Base-by-base conservation (phyloP, 2,329 filamentous ascomycete genomes). In the Aureobasidium musti region DNA sequence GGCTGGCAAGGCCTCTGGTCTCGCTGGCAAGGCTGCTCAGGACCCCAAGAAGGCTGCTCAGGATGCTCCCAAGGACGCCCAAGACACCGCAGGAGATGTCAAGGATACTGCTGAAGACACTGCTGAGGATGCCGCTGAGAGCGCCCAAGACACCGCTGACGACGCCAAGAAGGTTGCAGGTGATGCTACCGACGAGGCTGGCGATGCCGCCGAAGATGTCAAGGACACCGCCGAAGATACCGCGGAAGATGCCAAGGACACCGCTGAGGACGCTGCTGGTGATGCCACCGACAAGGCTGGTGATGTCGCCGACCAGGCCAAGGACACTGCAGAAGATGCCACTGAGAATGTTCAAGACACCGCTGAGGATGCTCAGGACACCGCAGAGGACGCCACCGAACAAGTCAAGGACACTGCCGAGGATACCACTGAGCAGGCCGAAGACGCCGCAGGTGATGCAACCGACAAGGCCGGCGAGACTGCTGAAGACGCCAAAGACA, bases 1-100 rank as follows among this genome's bases (percentile, higher is more conserved):
- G 26, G 79, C 81, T 70, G 79, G 78, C 68, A 79, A 80, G 71
- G 81, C 80, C 41, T 77, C 77, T n/a, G 78, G 77, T 65, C 73
- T 82, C 47, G 80, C 80, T 35, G 78, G 78, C 71, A 80, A 82
- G 72, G 75, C 75, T 17, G 71, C 72, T 35, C 70, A 79, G 63
- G 77, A 80, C 64, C 76, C 78, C 3, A 68, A 73, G 43, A 74
- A 75, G 39, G 75, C 77, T 63, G 76, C 75, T 28, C 28, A 65
- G 13, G 69, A 69, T 41, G 67, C 69, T 65, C 66, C 70, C 35
- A 72, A 76, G 23, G 74, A 74, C 59, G 73, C 69, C 21, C 66
- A 75, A 61, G 74, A 76, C 49, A 73, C 73, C 41, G 73, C 71
- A 35, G 72, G 69, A 50, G 74, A 78, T 35, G 73, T 69, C 52